Evolutionary conservation across 805 yeast species (phyloP), one percentile per base, ranked within the genome.

Genomic region (Barnettozyma botsteinii): DNA sequence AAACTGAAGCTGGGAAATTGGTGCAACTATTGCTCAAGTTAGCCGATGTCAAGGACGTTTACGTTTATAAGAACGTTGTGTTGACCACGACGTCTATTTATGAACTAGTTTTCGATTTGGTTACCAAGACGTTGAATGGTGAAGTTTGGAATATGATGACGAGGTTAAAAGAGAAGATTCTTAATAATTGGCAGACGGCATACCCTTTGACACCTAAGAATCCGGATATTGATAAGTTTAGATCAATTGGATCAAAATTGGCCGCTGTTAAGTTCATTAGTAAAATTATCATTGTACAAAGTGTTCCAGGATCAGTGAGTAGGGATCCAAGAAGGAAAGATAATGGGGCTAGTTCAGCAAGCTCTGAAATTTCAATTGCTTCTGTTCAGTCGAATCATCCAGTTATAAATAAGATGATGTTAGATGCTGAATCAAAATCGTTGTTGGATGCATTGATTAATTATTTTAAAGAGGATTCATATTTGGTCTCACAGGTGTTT

Each of bases 201-300:
- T 78, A 68, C 49, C 87, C 86, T 4, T 66, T 77, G 40, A 58
- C 63, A 39, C 65, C 67, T 32, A 38, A 41, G 12, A 37, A 47
- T 21, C 46, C 49, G 8, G 46, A 52, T 17, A 19, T 48, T 5
- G 57, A 57, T 41, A 64, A 61, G 23, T 53, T 65, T 26, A 70
- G 79, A 56, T 72, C 77, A 34, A 60, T 78, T 28, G 77, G 82
- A 12, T 65, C 79, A 34, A 78, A 75, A 57, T 62, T 84, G n/a
- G 80, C 89, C 22, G 67, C 82, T n/a, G 65, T 81, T 38, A 85
- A 83, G 60, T 78, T 89, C 43, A 73, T 86, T 10, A 77, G 77
- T n/a, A 71, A 71, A 40, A 61, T 80, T 5, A 67, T 80, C 12
- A 65, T 69, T 26, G 70, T 74, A 1, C 87, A 81, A 43, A 61